Evolutionary conservation across 495 filamentous ascomycete genomes (phyloP), one percentile per base, ranked within the genome.

Genomic region (Baudoinia panamericana): DNA sequence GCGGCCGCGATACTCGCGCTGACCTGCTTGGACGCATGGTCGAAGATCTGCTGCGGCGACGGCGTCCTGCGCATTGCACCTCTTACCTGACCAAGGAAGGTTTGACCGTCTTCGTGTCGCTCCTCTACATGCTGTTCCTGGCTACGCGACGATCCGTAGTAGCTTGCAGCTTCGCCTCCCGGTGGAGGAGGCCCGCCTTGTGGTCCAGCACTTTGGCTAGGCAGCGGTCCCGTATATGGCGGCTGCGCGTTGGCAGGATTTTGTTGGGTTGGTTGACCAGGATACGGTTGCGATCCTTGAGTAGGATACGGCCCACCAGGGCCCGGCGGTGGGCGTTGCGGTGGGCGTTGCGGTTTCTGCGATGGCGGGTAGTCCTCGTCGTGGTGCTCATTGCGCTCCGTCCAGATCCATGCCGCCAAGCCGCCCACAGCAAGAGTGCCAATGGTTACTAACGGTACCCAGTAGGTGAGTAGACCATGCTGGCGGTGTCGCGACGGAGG

Each of bases 361-460:
- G 21, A 21, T 13, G 38, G 25, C 10, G 41, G 37, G 38, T 63
- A 53, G 6, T 39, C 48, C 32, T 78, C 76, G 33, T 82, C 73
- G 15, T 84, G 80, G 50, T 80, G 67, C 41, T 77, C 78, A 41
- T 63, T 72, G 55, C 83, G 76, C 63, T 90, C 83, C 61, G 80
- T 88, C 86, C 84, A 93, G 21, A 87, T 73, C 87, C 87, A 95
- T 17, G 86, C 84, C 19, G 76, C 86, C 36, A 90, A 64, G 21
- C 84, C 83, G 37, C 81, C 71, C 17, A 86, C 82, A 25, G 86
- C 86, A 48, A 87, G 71, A 35, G 84, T 84, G 25, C 88, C 75
- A 28, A 86, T 93, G 44, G 93, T 55, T 36, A 76, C 77, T 30
- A 93, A 63, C 39, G 86, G 86, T 39, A 88, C 70, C 83, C 84